Evolutionary conservation across 73 alveolate genomes (phyloP), one percentile per base, ranked within the genome.

Genomic region (Symbiodinium pilosum): DNA sequence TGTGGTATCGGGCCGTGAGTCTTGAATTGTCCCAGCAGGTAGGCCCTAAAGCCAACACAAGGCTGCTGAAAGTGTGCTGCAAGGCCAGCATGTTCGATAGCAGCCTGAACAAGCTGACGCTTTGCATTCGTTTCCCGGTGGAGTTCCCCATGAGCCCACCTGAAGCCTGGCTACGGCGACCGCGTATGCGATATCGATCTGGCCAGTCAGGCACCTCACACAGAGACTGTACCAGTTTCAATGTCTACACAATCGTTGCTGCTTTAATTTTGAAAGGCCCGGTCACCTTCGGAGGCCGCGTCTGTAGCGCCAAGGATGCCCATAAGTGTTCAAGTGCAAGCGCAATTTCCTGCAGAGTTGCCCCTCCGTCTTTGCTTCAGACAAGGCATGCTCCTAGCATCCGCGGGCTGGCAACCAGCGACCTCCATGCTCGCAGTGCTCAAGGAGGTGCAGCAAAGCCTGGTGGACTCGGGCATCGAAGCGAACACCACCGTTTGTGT

Each of bases 341-440:
- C 59, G 59, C 38, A n/a, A n/a, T n/a, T n/a, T n/a, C n/a, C n/a
- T n/a, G n/a, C n/a, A n/a, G n/a, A n/a, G n/a, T n/a, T n/a, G n/a
- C n/a, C n/a, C n/a, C n/a, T n/a, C n/a, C n/a, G n/a, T n/a, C n/a
- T n/a, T n/a, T 47, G 21, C 59, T 47, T 26, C 38, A 2, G 81
- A 38, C 26, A 30, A 89, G 95, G 87, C 34, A 54, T 89, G 86
- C 87, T 89, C 39, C 44, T 89, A 73, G 95, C 95, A 16, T 89
- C 95, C 16, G 95, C 95, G 21, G 95, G 95, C 42, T 89, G 95
- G 95, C 95, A 89, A 52, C 95, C 95, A 16, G 95, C 87, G 42
- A 89, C 95, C 86, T 89, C 95, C 75, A 89, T 89, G 87, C 87
- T 89, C 51, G 75, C 86, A 34, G 95, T 89, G 38, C 75, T 89